Percentiles rank a stretch among this genome's conserved stretches.
Evolutionary conservation across 805 yeast genomes (phyloP).

Genomic region (Jamesozyma piceae): DNA sequence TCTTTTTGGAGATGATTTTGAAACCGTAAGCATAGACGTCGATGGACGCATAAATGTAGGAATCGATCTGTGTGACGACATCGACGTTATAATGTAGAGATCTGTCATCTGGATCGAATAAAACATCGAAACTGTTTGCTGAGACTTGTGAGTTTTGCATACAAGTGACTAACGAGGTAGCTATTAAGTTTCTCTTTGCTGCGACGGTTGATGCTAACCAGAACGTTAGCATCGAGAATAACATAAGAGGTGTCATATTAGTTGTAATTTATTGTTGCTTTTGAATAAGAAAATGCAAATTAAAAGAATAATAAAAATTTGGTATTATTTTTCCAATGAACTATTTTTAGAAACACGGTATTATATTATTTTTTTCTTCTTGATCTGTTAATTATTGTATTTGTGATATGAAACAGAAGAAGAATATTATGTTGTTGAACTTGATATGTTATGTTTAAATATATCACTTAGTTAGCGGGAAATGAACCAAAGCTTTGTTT

Average conservation of each 20-base stretch:
- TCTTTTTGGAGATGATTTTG: conserved; percentile 44
- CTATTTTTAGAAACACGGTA: too few relatives aligned
- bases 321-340: too few relatives aligned
- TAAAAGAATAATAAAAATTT: too few relatives aligned
- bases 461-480: too few relatives aligned
- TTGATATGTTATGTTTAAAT: too few relatives aligned
- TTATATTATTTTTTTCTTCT: too few relatives aligned
- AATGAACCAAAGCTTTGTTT: too few relatives aligned
- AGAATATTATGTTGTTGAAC: too few relatives aligned
- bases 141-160: conserved; percentile 66
- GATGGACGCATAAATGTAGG: conserved; percentile 58
- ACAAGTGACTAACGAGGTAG: conserved; percentile 80
- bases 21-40: conserved; percentile 89
- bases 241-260: conserved; percentile 1
- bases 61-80: conserved; percentile 58
- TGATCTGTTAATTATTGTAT: too few relatives aligned
- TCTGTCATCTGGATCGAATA: conserved; percentile 62
- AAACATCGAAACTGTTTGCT: conserved; percentile 66
- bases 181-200: conserved; percentile 37
- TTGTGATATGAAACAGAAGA: too few relatives aligned
- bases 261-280: neutral
- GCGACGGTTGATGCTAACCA: neutral
- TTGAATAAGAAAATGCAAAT: too few relatives aligned
- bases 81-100: conserved; percentile 63
- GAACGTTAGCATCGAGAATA: conserved; percentile 3